phyloP scores from a whole-genome alignment of 345 rosid species.

The Eucalyptus pumila region DNA sequence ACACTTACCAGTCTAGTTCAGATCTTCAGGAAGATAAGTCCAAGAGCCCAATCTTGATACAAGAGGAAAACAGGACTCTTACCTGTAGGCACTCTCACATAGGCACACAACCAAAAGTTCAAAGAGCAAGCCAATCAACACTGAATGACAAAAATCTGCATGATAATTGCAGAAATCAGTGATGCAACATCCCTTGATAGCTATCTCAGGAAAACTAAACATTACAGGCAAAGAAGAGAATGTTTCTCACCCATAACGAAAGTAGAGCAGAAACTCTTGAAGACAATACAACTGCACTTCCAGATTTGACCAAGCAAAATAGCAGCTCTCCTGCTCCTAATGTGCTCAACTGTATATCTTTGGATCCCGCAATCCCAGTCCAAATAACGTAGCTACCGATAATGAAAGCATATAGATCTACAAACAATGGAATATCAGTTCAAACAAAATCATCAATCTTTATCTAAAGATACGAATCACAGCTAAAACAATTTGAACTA shows the following conservation, averaged over 20 bases:
- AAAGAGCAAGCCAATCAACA: slow-evolving; percentile 85
- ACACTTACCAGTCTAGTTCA: slow-evolving; percentile 89
- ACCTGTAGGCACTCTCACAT: slow-evolving; percentile 99
- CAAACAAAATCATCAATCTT: not conserved
- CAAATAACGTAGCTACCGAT: slow-evolving; percentile 95
- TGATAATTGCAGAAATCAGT: not conserved
- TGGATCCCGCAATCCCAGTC: slow-evolving; percentile 85
- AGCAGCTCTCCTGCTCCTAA: slow-evolving; percentile 61
- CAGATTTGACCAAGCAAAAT: slow-evolving; percentile 62
- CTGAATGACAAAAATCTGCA: slow-evolving; percentile 86
- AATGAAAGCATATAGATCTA: slow-evolving; percentile 88
- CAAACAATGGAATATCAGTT: not conserved
- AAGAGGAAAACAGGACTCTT: slow-evolving; percentile 99
- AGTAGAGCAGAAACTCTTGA: slow-evolving; percentile 74
- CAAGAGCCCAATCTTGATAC: slow-evolving; percentile 99
- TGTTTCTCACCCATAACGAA: slow-evolving; percentile 75
- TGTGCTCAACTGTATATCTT: slow-evolving; percentile 71
- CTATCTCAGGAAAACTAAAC: not conserved
- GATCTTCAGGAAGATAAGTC: slow-evolving; percentile 92
- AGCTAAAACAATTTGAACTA: not conserved
- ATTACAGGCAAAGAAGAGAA: not conserved
- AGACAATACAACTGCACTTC: slow-evolving; percentile 84
- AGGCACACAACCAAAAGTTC: slow-evolving; percentile 97
- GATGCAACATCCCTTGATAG: not conserved
- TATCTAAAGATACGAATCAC: not conserved